phyloP scores from a whole-genome alignment of 306 rosid species.

The Canavalia gladiata region DNA sequence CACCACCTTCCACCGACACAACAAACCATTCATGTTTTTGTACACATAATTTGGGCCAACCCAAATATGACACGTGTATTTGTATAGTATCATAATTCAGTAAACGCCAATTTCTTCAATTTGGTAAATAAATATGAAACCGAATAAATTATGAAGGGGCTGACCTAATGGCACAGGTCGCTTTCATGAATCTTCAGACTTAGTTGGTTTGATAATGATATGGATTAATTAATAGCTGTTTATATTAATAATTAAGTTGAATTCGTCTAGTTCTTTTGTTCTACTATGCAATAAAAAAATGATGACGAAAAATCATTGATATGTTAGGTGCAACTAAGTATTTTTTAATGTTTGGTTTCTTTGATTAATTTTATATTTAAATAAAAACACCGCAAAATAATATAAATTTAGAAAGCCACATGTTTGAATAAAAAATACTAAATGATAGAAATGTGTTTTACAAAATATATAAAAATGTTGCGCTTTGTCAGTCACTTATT shows the following conservation, averaged over 20 bases:
- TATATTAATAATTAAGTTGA: neutral
- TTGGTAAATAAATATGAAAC: neutral
- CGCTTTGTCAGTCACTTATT: neutral
- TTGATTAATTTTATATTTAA: conserved; percentile 1
- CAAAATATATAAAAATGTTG: neutral
- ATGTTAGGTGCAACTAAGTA: conserved; percentile 39
- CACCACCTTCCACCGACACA: conserved; percentile 41
- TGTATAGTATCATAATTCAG: neutral
- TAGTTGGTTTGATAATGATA: conserved; percentile 51
- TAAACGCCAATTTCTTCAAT: neutral
- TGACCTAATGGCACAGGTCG: conserved; percentile 43
- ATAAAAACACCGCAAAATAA: neutral
- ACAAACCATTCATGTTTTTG: neutral
- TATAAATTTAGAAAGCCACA: neutral
- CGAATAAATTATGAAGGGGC: conserved; percentile 19
- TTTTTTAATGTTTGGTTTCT: neutral
- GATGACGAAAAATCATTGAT: neutral
- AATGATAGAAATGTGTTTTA: neutral
- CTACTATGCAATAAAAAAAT: neutral
- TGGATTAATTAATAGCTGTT: conserved; percentile 43
- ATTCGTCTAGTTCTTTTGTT: conserved; percentile 22
- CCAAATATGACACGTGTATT: neutral
- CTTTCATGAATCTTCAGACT: conserved; percentile 49
- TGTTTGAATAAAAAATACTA: neutral
- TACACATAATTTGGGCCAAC: neutral